phyloP scores from a whole-genome alignment of 1,139 yeast species.

The Candida smagusa region DNA sequence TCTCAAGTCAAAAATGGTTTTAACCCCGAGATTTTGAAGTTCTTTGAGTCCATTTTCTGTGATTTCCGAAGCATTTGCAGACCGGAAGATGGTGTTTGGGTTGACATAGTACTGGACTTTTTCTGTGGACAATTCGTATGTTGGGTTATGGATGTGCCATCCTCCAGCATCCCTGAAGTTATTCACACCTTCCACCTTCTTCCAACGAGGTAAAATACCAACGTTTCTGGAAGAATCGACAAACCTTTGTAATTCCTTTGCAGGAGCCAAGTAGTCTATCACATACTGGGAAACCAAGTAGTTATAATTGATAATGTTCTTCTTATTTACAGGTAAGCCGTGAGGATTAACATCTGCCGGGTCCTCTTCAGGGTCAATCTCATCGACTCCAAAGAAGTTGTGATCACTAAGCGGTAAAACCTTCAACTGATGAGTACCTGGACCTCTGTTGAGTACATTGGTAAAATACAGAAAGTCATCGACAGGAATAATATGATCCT shows the following conservation, averaged over 20 bases:
- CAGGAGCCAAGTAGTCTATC: conserved; percentile 49
- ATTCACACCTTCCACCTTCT: conserved; percentile 59
- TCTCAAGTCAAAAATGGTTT: conserved; percentile 65
- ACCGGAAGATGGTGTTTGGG: conserved; percentile 56
- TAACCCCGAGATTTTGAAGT: conserved; percentile 46
- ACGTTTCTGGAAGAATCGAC: conserved; percentile 33
- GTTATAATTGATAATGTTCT: conserved; percentile 54
- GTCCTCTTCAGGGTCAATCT: conserved; percentile 17
- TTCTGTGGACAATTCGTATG: conserved; percentile 15
- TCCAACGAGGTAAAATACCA: conserved; percentile 52
- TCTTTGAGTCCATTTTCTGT: conserved; percentile 44
- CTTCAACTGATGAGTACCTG: conserved; percentile 51
- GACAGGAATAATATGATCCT: conserved; percentile 64
- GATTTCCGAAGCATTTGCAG: conserved; percentile 57
- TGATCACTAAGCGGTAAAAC: conserved; percentile 75
- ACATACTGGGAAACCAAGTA: conserved; percentile 52
- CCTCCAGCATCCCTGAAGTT: conserved; percentile 86
- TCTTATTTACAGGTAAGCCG: conserved; percentile 41
- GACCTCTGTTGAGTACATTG: conserved; percentile 50
- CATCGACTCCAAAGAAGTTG: conserved; percentile 60
- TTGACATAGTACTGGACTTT: conserved; percentile 39
- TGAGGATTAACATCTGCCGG: conserved; percentile 33
- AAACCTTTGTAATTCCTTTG: conserved; percentile 52
- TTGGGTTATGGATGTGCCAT: conserved; percentile 45
- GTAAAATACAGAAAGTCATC: conserved; percentile 60